A percentile compares a stretch with the other conserved stretches of the same genome.
Evolutionary conservation across 208 protist species (phyloP).

Genomic region (Lotmaria passim): DNA sequence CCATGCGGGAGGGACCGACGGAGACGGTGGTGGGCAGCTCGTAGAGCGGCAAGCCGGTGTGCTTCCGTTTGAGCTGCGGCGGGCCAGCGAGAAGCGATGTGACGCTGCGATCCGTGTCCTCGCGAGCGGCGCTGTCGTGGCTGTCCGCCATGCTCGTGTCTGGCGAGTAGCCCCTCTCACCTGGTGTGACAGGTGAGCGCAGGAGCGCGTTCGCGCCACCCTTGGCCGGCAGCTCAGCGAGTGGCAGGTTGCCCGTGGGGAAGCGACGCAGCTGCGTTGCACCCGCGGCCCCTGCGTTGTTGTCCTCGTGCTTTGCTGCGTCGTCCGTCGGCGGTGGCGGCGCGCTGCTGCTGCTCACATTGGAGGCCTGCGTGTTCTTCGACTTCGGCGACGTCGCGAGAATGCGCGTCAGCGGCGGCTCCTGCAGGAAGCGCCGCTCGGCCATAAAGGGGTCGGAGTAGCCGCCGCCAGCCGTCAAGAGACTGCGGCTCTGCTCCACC

Average conservation of each 20-base stretch:
- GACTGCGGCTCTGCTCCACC: conserved; percentile 5
- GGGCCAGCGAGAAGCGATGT: background rate
- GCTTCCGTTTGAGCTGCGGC: background rate
- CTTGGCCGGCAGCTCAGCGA: background rate
- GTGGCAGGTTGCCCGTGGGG: background rate
- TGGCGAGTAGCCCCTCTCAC: conserved; percentile 19
- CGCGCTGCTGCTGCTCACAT: no score
- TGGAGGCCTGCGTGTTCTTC: background rate
- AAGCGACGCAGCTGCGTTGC: background rate
- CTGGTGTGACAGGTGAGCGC: conserved; percentile 6
- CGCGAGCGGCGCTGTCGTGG: conserved; percentile 9
- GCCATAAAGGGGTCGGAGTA: conserved; percentile 19
- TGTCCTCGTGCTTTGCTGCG: no score
- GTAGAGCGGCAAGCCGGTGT: conserved; percentile 3
- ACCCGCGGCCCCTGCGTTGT: background rate
- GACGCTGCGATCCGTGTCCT: background rate
- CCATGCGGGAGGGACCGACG: background rate
- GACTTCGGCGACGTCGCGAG: conserved; percentile 2
- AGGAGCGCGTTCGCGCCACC: background rate
- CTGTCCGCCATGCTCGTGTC: conserved; percentile 15
- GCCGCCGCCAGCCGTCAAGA: conserved; percentile 4
- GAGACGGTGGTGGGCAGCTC: conserved; percentile 14
- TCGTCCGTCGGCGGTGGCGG: no score
- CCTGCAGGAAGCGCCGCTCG: conserved; percentile 11
- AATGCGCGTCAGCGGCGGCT: conserved; percentile 20